phyloP scores from a whole-genome alignment of 768 basidiomycete species.

The Pleurotus eryngii region DNA sequence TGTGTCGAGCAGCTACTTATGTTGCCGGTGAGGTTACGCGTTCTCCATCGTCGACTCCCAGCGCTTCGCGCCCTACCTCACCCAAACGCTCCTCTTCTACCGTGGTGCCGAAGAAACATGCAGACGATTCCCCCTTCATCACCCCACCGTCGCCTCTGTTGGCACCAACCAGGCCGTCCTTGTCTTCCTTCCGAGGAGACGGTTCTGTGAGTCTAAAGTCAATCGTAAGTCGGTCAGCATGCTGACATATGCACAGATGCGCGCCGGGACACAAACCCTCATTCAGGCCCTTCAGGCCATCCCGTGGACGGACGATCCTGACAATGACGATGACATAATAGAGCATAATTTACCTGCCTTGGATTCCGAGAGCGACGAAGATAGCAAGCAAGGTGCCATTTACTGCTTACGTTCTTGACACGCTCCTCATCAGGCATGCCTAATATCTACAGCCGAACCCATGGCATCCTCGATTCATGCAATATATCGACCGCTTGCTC shows the following conservation, averaged over 20 bases:
- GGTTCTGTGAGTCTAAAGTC: conserved; percentile 55
- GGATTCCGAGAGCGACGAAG: conserved; percentile 69
- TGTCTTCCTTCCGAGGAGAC: conserved; percentile 58
- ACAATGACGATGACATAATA: conserved; percentile 63
- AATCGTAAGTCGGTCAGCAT: conserved; percentile 6
- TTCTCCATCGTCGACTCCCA: conserved; percentile 27
- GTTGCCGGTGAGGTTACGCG: conserved; percentile 5
- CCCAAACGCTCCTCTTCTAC: conserved; percentile 13
- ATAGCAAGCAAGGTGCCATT: conserved; percentile 36
- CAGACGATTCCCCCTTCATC: conserved; percentile 66
- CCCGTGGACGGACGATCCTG: conserved; percentile 69
- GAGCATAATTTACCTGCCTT: conserved; percentile 37
- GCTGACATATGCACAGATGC: conserved; percentile 53
- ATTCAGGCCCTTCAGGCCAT: conserved; percentile 87
- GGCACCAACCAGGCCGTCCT: conserved; percentile 37
- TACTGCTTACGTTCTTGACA: conserved; percentile 6
- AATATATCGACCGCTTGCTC: conserved; percentile 78
- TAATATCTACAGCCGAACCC: conserved; percentile 32
- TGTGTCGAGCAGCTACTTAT: not conserved
- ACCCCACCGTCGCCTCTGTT: conserved; percentile 66
- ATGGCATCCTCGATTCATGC: conserved; percentile 87
- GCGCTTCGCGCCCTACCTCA: conserved; percentile 30
- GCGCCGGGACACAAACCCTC: conserved; percentile 82
- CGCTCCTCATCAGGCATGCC: not conserved
- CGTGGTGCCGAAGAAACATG: conserved; percentile 14